Base-by-base conservation (phyloP, 352 stramenopile species). In the Phytophthora fragariaefolia region DNA sequence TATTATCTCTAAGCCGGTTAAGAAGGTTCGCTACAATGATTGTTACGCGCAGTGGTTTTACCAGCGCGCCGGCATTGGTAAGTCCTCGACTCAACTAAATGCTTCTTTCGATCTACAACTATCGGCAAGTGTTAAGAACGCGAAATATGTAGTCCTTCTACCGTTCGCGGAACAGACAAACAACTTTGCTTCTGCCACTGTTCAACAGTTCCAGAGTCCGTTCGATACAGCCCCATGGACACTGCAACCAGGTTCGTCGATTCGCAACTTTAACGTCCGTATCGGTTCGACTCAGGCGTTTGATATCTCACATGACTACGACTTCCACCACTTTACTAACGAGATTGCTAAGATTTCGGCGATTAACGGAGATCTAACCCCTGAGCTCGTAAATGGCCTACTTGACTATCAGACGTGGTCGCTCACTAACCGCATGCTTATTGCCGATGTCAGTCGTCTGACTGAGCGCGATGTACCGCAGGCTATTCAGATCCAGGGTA, bases 381-480 rank as follows among this genome's bases (percentile, higher is more conserved):
- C 64, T 40, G 32, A 68, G 36, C 47, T 75, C 1, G n/a, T 8
- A 2, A 76, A 76, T 52, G 62, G 68, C 50, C 58, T 73, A 5
- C 58, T 77, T 34, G 49, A 77, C 38, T 63, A 67, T 18, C 48
- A 70, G 6, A 73, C 49, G 0, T 77, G 55, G 58, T 48, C 32
- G 2, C 38, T 49, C 6, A 62, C 53, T 10, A 64, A 77, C 45
- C 69, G 58, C 34, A 32, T 69, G 20, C 23, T 64, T 0, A 46
- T 77, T 36, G 63, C 63, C n/a, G 58, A 73, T 42, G 40, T 62
- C 0, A 53, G 26, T 46, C 57, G 57, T 12, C 18, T 72, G 0
- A 67, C 57, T 0, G 52, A 74, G 12, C 22, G n/a, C 2, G 61
- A 71, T 60, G 34, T 71, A 4, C 61, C 62, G 17, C 67, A 75